These are phyloP conservation scores for Ophiostoma sp. DNA, from an alignment of 2,329 filamentous ascomycete genomes.

Conservation along the genomic window DNA sequence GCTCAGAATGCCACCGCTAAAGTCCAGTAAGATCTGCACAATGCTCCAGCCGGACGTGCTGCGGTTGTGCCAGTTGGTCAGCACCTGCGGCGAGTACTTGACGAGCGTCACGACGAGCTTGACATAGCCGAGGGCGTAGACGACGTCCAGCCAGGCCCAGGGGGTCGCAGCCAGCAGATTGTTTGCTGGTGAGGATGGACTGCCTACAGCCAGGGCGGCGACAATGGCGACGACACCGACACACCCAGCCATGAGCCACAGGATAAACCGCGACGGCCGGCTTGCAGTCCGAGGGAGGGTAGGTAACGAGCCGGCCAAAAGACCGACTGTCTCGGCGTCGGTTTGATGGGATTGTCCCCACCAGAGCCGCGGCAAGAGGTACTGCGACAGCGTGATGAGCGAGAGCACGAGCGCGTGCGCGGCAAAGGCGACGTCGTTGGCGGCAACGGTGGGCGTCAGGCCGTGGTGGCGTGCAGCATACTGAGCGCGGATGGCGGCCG, in stretches of 20 bases:
- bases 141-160: constrained; percentile 60
- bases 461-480: constrained; percentile 76
- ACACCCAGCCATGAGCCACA: constrained; percentile 65
- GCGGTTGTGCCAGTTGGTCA: constrained; percentile 75
- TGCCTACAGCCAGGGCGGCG: constrained; percentile 35
- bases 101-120: constrained; percentile 84
- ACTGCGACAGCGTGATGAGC: constrained; percentile 68
- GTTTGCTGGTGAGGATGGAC: neutral
- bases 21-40: constrained; percentile 73
- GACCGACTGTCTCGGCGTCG: neutral
- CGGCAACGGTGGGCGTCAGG: constrained; percentile 73
- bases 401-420: constrained; percentile 72
- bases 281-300: constrained; percentile 30
- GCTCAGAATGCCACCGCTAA: constrained; percentile 74
- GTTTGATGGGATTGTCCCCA: constrained; percentile 35
- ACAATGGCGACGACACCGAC: constrained; percentile 53
- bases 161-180: constrained; percentile 34
- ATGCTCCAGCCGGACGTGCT: constrained; percentile 90
- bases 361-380: constrained; percentile 68
- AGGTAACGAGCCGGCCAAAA: neutral
- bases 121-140: constrained; percentile 72
- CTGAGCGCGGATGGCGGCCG: constrained; percentile 67
- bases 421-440: constrained; percentile 89
- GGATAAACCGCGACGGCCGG: constrained; percentile 56
- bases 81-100: constrained; percentile 87